Percentiles rank a stretch among this genome's conserved stretches.
Conservation (phyloP, 805 yeast genomes). For the Metschnikowia lachancei region DNA sequence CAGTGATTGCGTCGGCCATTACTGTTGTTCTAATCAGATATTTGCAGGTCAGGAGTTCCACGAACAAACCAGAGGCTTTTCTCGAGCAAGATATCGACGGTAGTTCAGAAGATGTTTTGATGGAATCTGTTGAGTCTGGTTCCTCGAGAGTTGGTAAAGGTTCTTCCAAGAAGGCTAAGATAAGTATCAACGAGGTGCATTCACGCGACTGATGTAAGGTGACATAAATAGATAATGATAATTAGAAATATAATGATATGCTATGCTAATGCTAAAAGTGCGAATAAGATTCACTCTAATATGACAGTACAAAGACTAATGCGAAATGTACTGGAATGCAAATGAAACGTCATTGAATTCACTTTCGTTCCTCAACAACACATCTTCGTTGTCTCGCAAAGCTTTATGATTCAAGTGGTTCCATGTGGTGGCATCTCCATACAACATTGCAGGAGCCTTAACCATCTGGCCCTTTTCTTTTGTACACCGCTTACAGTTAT, state of each 20-base stretch:
- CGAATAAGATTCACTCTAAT: not conserved
- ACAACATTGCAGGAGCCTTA: slow-evolving; percentile 82
- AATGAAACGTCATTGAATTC: slow-evolving; percentile 69
- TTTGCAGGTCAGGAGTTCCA: slow-evolving; percentile 30
- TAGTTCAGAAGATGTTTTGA: not conserved
- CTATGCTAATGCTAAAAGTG: not conserved
- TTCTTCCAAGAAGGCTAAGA: not conserved
- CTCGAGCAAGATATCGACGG: not conserved
- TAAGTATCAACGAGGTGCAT: not conserved
- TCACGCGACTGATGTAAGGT: not conserved
- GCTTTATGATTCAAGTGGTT: slow-evolving; percentile 74
- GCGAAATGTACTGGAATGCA: slow-evolving; percentile 93
- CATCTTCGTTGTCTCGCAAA: slow-evolving; percentile 68
- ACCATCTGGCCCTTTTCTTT: slow-evolving; percentile 47
- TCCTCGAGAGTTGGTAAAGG: not conserved
- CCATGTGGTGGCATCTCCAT: slow-evolving; percentile 98
- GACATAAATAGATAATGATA: too few species aligned
- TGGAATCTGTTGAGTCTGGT: not conserved
- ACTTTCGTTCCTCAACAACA: slow-evolving; percentile 70
- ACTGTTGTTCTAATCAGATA: slow-evolving; percentile 42
- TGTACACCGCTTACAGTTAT: slow-evolving; percentile 79
- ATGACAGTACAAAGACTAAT: slow-evolving; percentile 31
- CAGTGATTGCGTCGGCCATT: slow-evolving; percentile 43
- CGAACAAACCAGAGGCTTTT: not conserved
- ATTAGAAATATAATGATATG: not conserved